phyloP scores from a whole-genome alignment of 2,329 filamentous ascomycete species.

The Dactylellina haptotyla region DNA sequence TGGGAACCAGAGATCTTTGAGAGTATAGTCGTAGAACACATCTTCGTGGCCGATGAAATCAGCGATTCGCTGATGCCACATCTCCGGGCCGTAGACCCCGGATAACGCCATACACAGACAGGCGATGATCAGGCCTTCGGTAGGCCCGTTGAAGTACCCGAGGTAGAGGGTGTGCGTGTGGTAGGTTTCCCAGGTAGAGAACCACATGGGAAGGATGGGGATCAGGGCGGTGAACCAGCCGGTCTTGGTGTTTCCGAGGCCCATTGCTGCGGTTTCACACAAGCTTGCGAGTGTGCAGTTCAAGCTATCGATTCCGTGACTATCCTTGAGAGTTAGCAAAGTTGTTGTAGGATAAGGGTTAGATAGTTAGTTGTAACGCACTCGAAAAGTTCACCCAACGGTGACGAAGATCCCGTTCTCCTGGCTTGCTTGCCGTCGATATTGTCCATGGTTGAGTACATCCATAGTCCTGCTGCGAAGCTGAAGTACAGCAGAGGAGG shows the following conservation, averaged over 20 bases:
- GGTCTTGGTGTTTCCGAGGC: constrained; percentile 81
- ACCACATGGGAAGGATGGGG: constrained; percentile 97
- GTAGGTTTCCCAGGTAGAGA: constrained; percentile 99
- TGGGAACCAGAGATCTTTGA: constrained; percentile 88
- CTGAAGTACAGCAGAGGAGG: constrained; percentile 95
- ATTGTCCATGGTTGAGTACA: constrained; percentile 99
- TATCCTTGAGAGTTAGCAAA: constrained; percentile 57
- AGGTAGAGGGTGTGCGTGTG: constrained; percentile 97
- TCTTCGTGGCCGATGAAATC: constrained; percentile 72
- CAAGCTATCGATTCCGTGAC: constrained; percentile 94
- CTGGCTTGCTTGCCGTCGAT: constrained; percentile 97
- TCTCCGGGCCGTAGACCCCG: constrained; percentile 84
- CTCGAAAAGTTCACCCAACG: constrained; percentile 95
- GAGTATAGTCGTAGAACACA: constrained; percentile 75
- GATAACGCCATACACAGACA: constrained; percentile 85
- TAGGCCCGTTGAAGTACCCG: constrained; percentile 95
- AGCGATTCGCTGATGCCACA: constrained; percentile 82
- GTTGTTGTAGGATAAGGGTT: neutral
- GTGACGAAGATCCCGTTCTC: constrained; percentile 92
- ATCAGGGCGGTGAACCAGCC: constrained; percentile 92
- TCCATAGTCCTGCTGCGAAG: constrained; percentile 94
- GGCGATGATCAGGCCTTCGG: constrained; percentile 91
- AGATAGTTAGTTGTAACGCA: constrained; percentile 61
- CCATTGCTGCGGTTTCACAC: constrained; percentile 92
- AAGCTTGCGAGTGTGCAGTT: constrained; percentile 95